A percentile compares a stretch with the other conserved stretches of the same genome.
Evolutionary conservation across 352 stramenopile genomes (phyloP).

Genomic region (Pythium aquatile): DNA sequence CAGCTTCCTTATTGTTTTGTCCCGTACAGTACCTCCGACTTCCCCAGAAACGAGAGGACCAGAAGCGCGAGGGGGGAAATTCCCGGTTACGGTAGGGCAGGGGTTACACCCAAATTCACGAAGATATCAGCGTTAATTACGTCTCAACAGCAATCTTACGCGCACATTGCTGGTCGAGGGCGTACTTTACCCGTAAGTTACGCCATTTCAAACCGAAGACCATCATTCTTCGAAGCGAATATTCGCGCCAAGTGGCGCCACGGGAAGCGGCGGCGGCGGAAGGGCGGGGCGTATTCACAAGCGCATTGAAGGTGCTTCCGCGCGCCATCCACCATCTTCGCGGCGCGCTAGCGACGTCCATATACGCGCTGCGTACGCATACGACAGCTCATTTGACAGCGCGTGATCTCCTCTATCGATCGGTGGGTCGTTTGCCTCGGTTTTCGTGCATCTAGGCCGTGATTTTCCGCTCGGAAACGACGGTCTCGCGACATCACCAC

Average conservation of each 20-base stretch:
- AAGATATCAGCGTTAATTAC: conserved; percentile 14
- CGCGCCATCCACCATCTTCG: conserved; percentile 20
- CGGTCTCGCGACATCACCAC: conserved; percentile 6
- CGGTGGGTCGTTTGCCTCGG: conserved; percentile 15
- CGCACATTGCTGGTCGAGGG: neutral
- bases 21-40: neutral
- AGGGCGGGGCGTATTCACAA: conserved; percentile 23
- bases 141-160: neutral
- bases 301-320: conserved; percentile 15
- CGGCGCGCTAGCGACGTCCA: conserved; percentile 15
- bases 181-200: conserved; percentile 15
- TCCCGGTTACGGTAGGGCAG: neutral
- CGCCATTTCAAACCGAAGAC: conserved; percentile 14
- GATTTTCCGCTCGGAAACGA: conserved; percentile 4
- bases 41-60: conserved; percentile 14
- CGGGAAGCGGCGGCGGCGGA: conserved; percentile 14
- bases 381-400: conserved; percentile 18
- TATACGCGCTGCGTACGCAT: conserved; percentile 2
- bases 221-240: conserved; percentile 24
- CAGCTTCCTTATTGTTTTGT: neutral
- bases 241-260: conserved; percentile 24
- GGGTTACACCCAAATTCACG: conserved; percentile 1
- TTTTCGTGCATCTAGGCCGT: neutral
- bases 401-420: conserved; percentile 26
- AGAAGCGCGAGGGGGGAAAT: conserved; percentile 10